Conservation (phyloP, 106 monocot species). For the Dendrobium chrysotoxum region DNA sequence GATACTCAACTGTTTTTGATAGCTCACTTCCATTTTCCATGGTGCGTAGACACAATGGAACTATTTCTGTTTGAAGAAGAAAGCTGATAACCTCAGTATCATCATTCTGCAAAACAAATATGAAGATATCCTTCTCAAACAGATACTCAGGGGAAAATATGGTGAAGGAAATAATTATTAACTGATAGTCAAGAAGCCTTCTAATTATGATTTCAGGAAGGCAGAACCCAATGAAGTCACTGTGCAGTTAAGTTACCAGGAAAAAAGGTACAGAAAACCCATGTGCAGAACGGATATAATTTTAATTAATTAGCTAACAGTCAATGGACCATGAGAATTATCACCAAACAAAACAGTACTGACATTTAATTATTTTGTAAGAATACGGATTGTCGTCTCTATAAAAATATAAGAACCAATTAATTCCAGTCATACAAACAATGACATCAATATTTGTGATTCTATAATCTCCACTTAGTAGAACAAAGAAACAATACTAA, state of each 20-base stretch:
- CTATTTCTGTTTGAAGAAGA: conserved; percentile 76
- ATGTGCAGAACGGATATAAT: background rate
- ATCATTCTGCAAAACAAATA: conserved; percentile 45
- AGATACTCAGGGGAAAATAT: background rate
- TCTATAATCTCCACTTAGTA: background rate
- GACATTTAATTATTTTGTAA: background rate
- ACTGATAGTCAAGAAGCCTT: too few relatives aligned
- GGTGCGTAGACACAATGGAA: conserved; percentile 72
- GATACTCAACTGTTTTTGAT: conserved; percentile 61
- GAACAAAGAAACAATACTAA: too few relatives aligned
- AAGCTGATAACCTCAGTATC: conserved; percentile 60
- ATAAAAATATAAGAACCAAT: background rate
- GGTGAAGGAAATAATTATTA: background rate
- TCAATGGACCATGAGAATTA: background rate
- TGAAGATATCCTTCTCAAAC: background rate
- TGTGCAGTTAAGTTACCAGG: background rate
- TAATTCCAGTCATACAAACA: background rate
- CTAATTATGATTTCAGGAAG: too few relatives aligned
- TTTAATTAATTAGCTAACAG: background rate
- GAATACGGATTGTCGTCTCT: background rate
- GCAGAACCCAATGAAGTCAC: too few relatives aligned
- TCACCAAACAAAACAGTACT: background rate
- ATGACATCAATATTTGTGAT: background rate
- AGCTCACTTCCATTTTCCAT: conserved; percentile 76
- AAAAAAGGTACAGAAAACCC: background rate